These are phyloP conservation scores for Pisolithus thermaeus DNA, from an alignment of 1,284 basidiomycete species.

Conservation along the genomic window DNA sequence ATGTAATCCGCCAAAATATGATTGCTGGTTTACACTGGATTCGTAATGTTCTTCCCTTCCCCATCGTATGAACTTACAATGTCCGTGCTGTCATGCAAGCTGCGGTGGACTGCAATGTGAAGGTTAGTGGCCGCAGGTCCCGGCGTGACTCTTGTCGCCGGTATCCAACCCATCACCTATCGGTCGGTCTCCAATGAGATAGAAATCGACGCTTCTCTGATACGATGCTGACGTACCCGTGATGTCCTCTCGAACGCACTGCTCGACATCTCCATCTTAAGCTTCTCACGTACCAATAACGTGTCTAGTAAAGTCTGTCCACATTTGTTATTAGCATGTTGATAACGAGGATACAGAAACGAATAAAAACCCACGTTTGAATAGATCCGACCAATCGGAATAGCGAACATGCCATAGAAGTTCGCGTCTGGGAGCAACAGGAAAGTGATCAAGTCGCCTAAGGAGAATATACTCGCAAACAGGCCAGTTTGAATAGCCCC, in stretches of 20 bases:
- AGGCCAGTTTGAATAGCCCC: conserved; percentile 24
- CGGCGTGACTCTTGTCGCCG: background rate
- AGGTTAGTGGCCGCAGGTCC: background rate
- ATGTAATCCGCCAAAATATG: too few species aligned
- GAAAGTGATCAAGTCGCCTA: conserved; percentile 14
- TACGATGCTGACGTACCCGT: background rate
- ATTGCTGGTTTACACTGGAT: too few species aligned
- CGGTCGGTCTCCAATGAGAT: too few species aligned
- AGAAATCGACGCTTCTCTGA: too few species aligned
- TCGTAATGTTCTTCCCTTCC: too few species aligned
- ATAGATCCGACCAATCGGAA: conserved; percentile 40
- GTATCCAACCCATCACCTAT: background rate
- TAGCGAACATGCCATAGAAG: conserved; percentile 41
- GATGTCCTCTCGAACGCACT: background rate
- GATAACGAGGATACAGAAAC: too few species aligned
- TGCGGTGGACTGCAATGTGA: too few species aligned
- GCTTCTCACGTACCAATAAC: conserved; percentile 30
- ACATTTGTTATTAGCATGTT: background rate
- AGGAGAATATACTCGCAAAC: conserved; percentile 20
- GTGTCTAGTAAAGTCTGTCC: conserved; percentile 37
- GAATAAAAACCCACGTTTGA: conserved; percentile 31
- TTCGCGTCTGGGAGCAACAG: conserved; percentile 31
- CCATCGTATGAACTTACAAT: too few species aligned
- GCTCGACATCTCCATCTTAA: conserved; percentile 18
- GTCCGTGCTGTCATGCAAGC: too few species aligned